A percentile compares a stretch with the other conserved stretches of the same genome.
These are phyloP conservation scores for Xylaria cubensis DNA, from an alignment of 495 filamentous ascomycete species.

Conservation along the genomic window DNA sequence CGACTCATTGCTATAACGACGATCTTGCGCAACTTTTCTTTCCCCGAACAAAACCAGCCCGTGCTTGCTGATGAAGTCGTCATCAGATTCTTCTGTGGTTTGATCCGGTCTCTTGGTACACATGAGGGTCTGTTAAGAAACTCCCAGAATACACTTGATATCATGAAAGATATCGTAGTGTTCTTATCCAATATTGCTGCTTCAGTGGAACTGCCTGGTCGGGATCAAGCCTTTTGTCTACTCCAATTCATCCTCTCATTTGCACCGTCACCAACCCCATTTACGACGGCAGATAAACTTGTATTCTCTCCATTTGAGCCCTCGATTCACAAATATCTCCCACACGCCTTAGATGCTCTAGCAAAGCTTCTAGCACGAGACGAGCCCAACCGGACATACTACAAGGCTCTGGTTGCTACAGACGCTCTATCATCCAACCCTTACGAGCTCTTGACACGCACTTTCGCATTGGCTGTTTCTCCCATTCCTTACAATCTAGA, in stretches of 20 bases:
- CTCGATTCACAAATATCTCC: conserved; percentile 82
- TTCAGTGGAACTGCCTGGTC: conserved; percentile 78
- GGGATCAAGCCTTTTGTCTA: conserved; percentile 86
- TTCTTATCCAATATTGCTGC: conserved; percentile 87
- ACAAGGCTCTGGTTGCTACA: conserved; percentile 76
- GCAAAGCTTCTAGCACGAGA: conserved; percentile 93
- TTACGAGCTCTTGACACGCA: conserved; percentile 83
- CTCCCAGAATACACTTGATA: conserved; percentile 82
- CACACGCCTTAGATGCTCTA: conserved; percentile 84
- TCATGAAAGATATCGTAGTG: conserved; percentile 94
- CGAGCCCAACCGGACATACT: conserved; percentile 87
- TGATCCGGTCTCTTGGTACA: conserved; percentile 87
- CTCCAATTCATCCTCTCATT: conserved; percentile 92
- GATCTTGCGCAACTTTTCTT: conserved; percentile 91
- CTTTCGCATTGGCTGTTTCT: conserved; percentile 87
- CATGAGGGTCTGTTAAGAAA: conserved; percentile 84
- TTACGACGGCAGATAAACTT: conserved; percentile 58
- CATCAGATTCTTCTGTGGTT: conserved; percentile 77
- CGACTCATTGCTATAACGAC: conserved; percentile 89
- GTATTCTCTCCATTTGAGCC: conserved; percentile 85
- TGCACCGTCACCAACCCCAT: conserved; percentile 72
- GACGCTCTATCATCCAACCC: conserved; percentile 67
- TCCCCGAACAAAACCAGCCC: conserved; percentile 74
- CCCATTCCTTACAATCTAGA: conserved; percentile 72
- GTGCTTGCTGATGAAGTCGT: conserved; percentile 75